phyloP scores from a whole-genome alignment of 345 rosid species.

The Bruguiera sexangula region DNA sequence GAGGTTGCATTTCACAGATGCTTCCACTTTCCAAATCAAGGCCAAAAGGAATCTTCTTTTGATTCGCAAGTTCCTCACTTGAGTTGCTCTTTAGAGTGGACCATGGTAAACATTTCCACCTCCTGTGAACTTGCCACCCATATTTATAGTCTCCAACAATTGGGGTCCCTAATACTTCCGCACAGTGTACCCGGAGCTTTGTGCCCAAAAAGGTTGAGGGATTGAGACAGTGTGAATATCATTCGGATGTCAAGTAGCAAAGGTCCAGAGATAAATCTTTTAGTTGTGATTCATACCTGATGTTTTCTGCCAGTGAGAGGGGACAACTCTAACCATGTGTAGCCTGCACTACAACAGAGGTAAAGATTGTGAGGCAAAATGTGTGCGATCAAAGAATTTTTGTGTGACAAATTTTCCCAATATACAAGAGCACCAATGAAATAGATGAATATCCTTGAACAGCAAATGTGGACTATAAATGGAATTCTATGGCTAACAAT shows the following conservation, averaged over 20 bases:
- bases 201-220: conserved; percentile 14
- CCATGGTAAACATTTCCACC: conserved; percentile 32
- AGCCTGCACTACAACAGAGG: conserved; percentile 47
- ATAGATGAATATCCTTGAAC: not conserved
- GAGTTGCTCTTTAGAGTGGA: conserved; percentile 21
- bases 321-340: conserved; percentile 79
- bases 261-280: not conserved
- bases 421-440: not conserved
- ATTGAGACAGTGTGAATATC: conserved; percentile 3
- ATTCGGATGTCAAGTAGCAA: not conserved
- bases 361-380: not conserved
- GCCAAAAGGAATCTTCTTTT: conserved; percentile 50
- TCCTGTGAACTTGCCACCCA: conserved; percentile 79
- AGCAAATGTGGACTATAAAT: not conserved
- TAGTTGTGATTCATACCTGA: conserved; percentile 49
- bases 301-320: conserved; percentile 97
- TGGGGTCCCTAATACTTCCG: conserved; percentile 86
- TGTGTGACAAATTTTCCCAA: not conserved
- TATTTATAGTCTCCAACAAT: conserved; percentile 92
- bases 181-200: conserved; percentile 96
- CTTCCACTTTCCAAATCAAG: conserved; percentile 71
- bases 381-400: not conserved
- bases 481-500: not conserved
- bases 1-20: conserved; percentile 58
- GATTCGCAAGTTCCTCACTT: conserved; percentile 10